Evolutionary conservation across 2,329 filamentous ascomycete genomes (phyloP), one percentile per base, ranked within the genome.

Genomic region (Zymoseptoria brevis): DNA sequence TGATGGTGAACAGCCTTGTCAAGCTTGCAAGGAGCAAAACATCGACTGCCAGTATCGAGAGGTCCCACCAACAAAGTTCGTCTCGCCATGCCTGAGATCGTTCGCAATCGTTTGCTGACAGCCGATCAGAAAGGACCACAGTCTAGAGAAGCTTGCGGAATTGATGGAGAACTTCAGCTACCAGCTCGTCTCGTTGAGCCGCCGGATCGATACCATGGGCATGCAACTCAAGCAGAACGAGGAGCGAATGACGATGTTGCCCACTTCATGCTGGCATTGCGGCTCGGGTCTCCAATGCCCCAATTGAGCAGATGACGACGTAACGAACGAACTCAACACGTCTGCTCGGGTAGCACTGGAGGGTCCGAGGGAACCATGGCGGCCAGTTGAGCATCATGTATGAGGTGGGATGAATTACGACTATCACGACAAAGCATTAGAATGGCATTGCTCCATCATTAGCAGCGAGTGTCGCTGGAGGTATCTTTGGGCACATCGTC

Each of bases 11-110:
- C 57, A 52, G 8, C 61, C 63, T 9, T 66, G 64, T 54, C 63
- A 65, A 54, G 61, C 62, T 19, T 66, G 64, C 50, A 63, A 65
- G 57, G 64, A 66, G 53, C 62, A 64, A 48, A 65, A 66, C 19
- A 58, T 65, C 13, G 61, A 63, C 19, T 66, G 64, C 60, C 61
- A 61, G n/a, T 66, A 66, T 21, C 61, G 64, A 19, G 64, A 66
- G 35, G 62, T 66, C 7, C 57, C 60, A 22, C 64, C 64, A 6
- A 63, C 64, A 2, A 66, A 66, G 64, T 66, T 58, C 49, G 64
- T 58, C 19, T 24, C 19, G 22, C 19, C 11, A 24, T 16, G 21
- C 4, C 29, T 19, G 26, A 19, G 1, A 55, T 41, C 7, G 13
- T 49, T 9, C 9, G 19, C 11, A 45, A 22, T 19, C 16, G 19